Conservation (phyloP, 1,284 basidiomycete genomes). For the Ustilago bromivora region DNA sequence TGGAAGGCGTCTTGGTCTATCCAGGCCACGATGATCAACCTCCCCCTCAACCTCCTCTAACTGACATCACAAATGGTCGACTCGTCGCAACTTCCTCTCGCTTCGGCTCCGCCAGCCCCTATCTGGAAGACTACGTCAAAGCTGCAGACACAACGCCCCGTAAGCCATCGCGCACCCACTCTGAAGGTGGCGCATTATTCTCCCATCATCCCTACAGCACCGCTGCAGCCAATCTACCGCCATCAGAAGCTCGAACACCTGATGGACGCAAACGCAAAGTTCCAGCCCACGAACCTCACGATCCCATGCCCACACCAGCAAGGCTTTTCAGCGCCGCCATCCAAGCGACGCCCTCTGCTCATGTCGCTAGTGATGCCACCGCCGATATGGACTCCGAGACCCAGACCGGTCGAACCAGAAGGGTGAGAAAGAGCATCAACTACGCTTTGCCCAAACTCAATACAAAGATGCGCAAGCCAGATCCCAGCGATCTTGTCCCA, state of each 20-base stretch:
- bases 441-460: constrained; percentile 69
- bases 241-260: constrained; percentile 24
- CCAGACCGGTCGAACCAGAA: constrained; percentile 39
- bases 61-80: constrained; percentile 31
- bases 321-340: constrained; percentile 23
- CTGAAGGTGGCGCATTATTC: not conserved
- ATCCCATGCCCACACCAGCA: constrained; percentile 24
- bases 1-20: constrained; percentile 35
- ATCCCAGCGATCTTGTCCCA: constrained; percentile 52
- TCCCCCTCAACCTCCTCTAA: constrained; percentile 2
- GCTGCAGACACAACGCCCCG: constrained; percentile 19
- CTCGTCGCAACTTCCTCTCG: not conserved
- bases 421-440: constrained; percentile 65
- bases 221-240: not conserved
- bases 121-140: not conserved
- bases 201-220: not conserved
- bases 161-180: constrained; percentile 4
- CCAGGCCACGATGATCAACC: constrained; percentile 4
- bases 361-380: not conserved
- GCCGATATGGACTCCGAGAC: constrained; percentile 17
- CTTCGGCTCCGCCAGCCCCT: not conserved
- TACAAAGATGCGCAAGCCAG: constrained; percentile 70
- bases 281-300: constrained; percentile 17
- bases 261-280: constrained; percentile 45
- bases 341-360: constrained; percentile 3